These are phyloP conservation scores for Golubevia pallescens DNA, from an alignment of 1,284 basidiomycete species.

Conservation along the genomic window DNA sequence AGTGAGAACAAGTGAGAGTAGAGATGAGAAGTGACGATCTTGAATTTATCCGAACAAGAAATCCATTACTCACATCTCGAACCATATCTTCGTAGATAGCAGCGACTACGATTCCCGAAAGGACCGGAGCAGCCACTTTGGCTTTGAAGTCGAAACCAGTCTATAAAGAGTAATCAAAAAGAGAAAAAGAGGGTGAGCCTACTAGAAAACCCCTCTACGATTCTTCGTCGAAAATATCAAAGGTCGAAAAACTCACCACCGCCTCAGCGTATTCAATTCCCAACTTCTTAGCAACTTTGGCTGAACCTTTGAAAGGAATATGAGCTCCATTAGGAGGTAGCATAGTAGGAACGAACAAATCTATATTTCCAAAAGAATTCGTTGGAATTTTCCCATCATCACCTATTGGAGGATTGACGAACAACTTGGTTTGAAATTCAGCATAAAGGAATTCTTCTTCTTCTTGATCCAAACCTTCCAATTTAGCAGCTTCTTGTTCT, in stretches of 20 bases:
- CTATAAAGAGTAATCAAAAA: too few species aligned
- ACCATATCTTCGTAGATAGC: too few species aligned
- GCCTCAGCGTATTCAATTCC: slow-evolving; percentile 92
- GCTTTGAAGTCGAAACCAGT: too few species aligned
- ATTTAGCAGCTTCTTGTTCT: slow-evolving; percentile 77
- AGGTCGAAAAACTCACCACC: slow-evolving; percentile 70
- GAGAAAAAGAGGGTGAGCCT: too few species aligned
- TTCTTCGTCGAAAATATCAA: background rate
- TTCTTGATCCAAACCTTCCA: slow-evolving; percentile 59
- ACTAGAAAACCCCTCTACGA: background rate
- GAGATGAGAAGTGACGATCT: slow-evolving; percentile 16
- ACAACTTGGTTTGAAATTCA: slow-evolving; percentile 82
- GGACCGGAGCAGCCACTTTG: too few species aligned
- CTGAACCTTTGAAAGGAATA: slow-evolving; percentile 71
- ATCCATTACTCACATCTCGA: background rate
- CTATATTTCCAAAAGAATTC: slow-evolving; percentile 96
- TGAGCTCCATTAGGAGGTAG: slow-evolving; percentile 85
- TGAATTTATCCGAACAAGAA: slow-evolving; percentile 3
- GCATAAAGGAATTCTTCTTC: slow-evolving; percentile 80
- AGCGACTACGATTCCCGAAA: too few species aligned
- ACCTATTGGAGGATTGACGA: slow-evolving; percentile 77
- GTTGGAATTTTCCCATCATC: slow-evolving; percentile 93
- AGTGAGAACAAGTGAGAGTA: slow-evolving; percentile 25
- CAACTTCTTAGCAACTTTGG: slow-evolving; percentile 85
- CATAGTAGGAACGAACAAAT: slow-evolving; percentile 94